These are phyloP conservation scores for Crithidia fasciculata DNA, from an alignment of 208 protist genomes.

Conservation along the genomic window DNA sequence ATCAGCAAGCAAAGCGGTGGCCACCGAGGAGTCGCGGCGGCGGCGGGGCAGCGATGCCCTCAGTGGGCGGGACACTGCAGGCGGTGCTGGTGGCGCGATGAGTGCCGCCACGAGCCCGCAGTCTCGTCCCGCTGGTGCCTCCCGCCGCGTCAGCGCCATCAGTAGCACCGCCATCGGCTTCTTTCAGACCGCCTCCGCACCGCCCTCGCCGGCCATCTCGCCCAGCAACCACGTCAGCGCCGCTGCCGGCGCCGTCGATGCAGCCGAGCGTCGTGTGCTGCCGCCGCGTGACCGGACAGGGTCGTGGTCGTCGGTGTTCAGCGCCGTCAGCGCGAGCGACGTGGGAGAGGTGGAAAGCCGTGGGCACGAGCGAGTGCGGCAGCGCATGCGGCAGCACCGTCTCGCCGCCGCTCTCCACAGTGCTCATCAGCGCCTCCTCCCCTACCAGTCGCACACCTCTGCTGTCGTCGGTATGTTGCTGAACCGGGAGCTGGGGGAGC, in stretches of 20 bases:
- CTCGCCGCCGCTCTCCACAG: slow-evolving; percentile 18
- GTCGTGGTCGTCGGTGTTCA: neutral
- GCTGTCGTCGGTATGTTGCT: slow-evolving; percentile 52
- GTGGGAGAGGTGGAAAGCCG: slow-evolving; percentile 4
- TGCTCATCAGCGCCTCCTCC: slow-evolving; percentile 38
- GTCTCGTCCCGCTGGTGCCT: neutral
- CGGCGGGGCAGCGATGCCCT: neutral
- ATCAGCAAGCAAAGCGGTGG: too few species aligned
- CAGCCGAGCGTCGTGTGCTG: too few species aligned
- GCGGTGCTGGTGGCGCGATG: neutral
- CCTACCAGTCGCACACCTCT: slow-evolving; percentile 46
- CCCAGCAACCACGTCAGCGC: neutral
- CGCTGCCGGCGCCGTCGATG: too few species aligned
- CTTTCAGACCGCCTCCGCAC: neutral
- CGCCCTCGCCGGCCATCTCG: neutral
- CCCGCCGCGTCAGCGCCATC: neutral
- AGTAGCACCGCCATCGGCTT: neutral
- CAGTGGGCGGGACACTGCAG: neutral
- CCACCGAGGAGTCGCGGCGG: neutral
- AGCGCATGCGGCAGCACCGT: slow-evolving; percentile 18
- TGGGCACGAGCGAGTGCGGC: neutral
- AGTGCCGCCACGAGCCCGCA: too few species aligned
- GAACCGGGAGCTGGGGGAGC: slow-evolving; percentile 30
- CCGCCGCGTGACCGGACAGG: neutral
- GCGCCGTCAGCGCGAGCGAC: neutral